These are phyloP conservation scores for Penicillium diatomitis DNA, from an alignment of 495 filamentous ascomycete species.

Conservation along the genomic window DNA sequence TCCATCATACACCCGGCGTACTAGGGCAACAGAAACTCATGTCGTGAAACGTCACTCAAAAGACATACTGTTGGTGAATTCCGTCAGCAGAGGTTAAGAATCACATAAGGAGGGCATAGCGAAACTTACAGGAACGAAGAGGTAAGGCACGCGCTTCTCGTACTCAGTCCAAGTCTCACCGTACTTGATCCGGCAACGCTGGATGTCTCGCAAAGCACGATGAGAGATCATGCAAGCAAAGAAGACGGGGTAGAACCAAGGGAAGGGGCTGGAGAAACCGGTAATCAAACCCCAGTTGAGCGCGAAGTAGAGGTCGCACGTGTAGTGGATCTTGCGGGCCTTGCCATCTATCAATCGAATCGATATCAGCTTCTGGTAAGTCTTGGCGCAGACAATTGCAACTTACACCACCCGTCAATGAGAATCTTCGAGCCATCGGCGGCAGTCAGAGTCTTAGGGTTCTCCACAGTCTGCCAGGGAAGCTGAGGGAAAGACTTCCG, in stretches of 20 bases:
- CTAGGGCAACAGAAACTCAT: too few species aligned
- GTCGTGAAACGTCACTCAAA: constrained; percentile 12
- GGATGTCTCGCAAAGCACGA: constrained; percentile 76
- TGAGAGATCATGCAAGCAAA: constrained; percentile 88
- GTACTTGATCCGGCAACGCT: constrained; percentile 78
- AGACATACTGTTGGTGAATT: constrained; percentile 20
- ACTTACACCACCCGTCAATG: constrained; percentile 81
- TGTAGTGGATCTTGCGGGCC: constrained; percentile 93
- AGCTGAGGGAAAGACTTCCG: constrained; percentile 90
- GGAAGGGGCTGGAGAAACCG: constrained; percentile 72
- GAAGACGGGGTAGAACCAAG: constrained; percentile 95
- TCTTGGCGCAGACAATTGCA: neutral
- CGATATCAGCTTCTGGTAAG: constrained; percentile 1
- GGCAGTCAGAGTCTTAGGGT: constrained; percentile 80
- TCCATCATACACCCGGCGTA: too few species aligned
- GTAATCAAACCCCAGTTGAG: constrained; percentile 57
- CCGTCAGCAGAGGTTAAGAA: neutral
- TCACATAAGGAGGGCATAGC: neutral
- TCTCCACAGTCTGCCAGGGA: constrained; percentile 77
- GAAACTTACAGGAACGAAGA: constrained; percentile 87
- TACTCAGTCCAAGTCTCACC: constrained; percentile 90
- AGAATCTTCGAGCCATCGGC: constrained; percentile 72
- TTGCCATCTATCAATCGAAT: constrained; percentile 46
- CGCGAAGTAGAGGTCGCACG: constrained; percentile 77
- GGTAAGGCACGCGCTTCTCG: constrained; percentile 75